These are phyloP conservation scores for Aspergillus texensis DNA, from an alignment of 2,329 filamentous ascomycete genomes.

Conservation along the genomic window DNA sequence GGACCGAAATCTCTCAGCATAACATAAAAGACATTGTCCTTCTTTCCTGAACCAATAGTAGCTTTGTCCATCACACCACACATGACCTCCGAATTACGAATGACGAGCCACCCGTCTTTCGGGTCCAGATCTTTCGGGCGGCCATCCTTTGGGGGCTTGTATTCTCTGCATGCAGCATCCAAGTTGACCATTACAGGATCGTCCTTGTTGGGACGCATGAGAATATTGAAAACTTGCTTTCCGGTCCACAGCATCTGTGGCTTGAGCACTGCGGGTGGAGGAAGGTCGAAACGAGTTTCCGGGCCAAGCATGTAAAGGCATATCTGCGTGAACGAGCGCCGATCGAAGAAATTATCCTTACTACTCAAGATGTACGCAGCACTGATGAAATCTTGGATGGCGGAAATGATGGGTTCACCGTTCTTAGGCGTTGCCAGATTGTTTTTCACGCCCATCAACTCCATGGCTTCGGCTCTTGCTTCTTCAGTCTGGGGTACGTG, in stretches of 20 bases:
- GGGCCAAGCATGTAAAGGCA: conserved; percentile 93
- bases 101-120: conserved; percentile 87
- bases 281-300: conserved; percentile 76
- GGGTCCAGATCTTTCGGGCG: conserved; percentile 66
- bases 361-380: conserved; percentile 87
- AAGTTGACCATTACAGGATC: conserved; percentile 85
- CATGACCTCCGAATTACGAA: conserved; percentile 96
- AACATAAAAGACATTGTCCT: conserved; percentile 96
- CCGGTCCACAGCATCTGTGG: conserved; percentile 91
- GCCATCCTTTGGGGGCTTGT: conserved; percentile 44
- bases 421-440: conserved; percentile 96
- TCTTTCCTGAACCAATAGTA: conserved; percentile 95
- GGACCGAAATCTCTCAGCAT: conserved; percentile 94
- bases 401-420: conserved; percentile 95
- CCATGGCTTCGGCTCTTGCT: conserved; percentile 89
- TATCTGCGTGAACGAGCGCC: conserved; percentile 83
- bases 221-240: conserved; percentile 91
- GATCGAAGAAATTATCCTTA: conserved; percentile 91
- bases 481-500: conserved; percentile 98
- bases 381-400: conserved; percentile 99
- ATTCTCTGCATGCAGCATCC: conserved; percentile 88
- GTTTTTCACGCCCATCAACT: conserved; percentile 96
- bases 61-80: conserved; percentile 98
- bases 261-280: conserved; percentile 82
- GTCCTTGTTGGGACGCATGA: conserved; percentile 86